These are phyloP conservation scores for Calcarisporium arbuscula DNA, from an alignment of 2,329 filamentous ascomycete species.

Conservation along the genomic window DNA sequence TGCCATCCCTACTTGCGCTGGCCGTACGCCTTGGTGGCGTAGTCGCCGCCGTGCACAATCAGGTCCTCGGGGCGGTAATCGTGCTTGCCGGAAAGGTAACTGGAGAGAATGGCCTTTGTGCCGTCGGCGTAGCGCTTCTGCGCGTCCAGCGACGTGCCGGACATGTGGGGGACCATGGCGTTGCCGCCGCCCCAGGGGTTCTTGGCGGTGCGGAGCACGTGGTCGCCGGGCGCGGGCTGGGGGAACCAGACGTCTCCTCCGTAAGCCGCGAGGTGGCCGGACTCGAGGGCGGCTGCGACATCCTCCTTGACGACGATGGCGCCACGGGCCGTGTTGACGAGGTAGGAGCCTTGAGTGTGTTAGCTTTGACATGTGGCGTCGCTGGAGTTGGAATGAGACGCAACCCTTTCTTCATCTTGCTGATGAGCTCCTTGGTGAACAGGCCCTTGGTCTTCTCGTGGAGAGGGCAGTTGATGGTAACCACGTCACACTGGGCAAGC, in stretches of 20 bases:
- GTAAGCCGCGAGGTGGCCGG: slow-evolving; percentile 85
- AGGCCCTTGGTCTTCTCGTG: slow-evolving; percentile 96
- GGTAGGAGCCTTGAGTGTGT: slow-evolving; percentile 65
- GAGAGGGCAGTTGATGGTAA: slow-evolving; percentile 99
- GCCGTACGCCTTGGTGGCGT: slow-evolving; percentile 91
- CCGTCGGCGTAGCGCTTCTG: slow-evolving; percentile 87
- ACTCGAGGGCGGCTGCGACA: slow-evolving; percentile 87
- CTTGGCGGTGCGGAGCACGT: slow-evolving; percentile 86
- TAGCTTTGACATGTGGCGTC: background rate
- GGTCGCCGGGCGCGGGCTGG: slow-evolving; percentile 89
- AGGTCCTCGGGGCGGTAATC: slow-evolving; percentile 89
- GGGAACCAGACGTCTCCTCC: slow-evolving; percentile 94
- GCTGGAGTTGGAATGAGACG: background rate
- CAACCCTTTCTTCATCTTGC: slow-evolving; percentile 95
- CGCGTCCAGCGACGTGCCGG: slow-evolving; percentile 94
- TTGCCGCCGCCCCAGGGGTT: slow-evolving; percentile 96
- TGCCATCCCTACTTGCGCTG: slow-evolving; percentile 52
- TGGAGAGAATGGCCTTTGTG: slow-evolving; percentile 82
- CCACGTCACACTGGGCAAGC: slow-evolving; percentile 87
- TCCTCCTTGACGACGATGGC: slow-evolving; percentile 99
- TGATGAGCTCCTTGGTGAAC: slow-evolving; percentile 97
- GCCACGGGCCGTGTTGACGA: slow-evolving; percentile 97
- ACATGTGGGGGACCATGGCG: slow-evolving; percentile 99
- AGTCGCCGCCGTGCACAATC: slow-evolving; percentile 84
- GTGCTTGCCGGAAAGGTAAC: slow-evolving; percentile 79